Percentiles rank a stretch among this genome's conserved stretches.
phyloP scores from a whole-genome alignment of 73 alveolate genomes.

The Paraurostyla sp. region DNA sequence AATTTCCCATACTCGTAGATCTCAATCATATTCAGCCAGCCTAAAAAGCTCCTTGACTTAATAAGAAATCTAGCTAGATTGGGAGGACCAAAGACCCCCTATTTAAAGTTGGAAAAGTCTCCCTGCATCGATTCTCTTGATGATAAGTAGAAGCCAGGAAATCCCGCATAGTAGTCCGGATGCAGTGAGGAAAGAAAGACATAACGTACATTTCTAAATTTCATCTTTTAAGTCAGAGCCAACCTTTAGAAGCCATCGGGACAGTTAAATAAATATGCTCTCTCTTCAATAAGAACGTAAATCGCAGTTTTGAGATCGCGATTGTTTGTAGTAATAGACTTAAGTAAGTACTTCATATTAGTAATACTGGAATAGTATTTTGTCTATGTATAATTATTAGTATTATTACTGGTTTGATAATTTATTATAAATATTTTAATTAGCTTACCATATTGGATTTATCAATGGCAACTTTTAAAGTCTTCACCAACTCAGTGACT shows the following conservation, averaged over 20 bases:
- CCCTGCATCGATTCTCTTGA: constrained; percentile 32
- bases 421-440: no score
- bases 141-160: constrained; percentile 72
- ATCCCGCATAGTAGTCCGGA: constrained; percentile 64
- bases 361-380: no score
- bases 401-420: no score
- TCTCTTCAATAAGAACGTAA: background rate
- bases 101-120: background rate
- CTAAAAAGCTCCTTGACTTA: constrained; percentile 15
- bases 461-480: background rate
- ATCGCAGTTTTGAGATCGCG: constrained; percentile 33
- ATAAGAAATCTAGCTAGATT: background rate
- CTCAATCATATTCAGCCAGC: background rate
- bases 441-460: background rate
- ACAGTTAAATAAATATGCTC: constrained; percentile 61
- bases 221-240: constrained; percentile 39
- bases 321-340: constrained; percentile 50
- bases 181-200: constrained; percentile 55
- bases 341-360: constrained; percentile 34
- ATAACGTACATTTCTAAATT: constrained; percentile 31
- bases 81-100: constrained; percentile 59
- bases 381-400: no score
- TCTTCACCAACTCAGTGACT: constrained; percentile 1
- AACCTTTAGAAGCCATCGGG: constrained; percentile 74
- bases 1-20: constrained; percentile 7